A percentile compares a stretch with the other conserved stretches of the same genome.
These are phyloP conservation scores for Ceriops zippeliana DNA, from an alignment of 345 rosid genomes.

Conservation along the genomic window DNA sequence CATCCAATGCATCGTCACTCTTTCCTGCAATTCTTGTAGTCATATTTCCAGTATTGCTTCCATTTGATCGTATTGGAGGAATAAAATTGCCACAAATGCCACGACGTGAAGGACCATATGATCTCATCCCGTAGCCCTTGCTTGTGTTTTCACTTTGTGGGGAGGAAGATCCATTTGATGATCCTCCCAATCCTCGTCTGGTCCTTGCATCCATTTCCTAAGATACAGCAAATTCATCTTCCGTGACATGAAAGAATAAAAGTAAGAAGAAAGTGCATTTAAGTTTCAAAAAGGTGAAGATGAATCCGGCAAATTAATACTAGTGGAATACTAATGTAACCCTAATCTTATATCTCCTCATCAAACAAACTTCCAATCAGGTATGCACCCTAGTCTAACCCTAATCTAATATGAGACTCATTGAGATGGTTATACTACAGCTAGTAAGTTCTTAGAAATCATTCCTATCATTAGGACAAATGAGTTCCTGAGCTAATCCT, in stretches of 20 bases:
- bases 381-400: neutral
- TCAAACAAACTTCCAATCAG: neutral
- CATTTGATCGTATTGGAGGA: conserved; percentile 80
- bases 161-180: conserved; percentile 54
- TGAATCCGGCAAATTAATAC: neutral
- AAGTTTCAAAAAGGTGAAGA: neutral
- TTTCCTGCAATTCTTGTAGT: conserved; percentile 65
- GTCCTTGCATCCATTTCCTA: conserved; percentile 86
- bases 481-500: no score
- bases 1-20: conserved; percentile 73
- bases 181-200: conserved; percentile 58
- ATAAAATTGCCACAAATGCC: conserved; percentile 82
- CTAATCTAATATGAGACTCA: no score
- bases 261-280: neutral
- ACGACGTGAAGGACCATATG: conserved; percentile 58
- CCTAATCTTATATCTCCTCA: neutral
- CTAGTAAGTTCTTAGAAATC: neutral
- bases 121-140: conserved; percentile 59
- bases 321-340: neutral
- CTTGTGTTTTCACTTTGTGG: conserved; percentile 53
- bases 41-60: conserved; percentile 55
- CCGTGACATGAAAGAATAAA: neutral
- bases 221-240: conserved; percentile 10
- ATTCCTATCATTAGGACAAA: no score
- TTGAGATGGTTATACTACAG: neutral